Evolutionary conservation across 139 green algal species (phyloP), one percentile per base, ranked within the genome.

Genomic region (Zygnema circumcarinatum): DNA sequence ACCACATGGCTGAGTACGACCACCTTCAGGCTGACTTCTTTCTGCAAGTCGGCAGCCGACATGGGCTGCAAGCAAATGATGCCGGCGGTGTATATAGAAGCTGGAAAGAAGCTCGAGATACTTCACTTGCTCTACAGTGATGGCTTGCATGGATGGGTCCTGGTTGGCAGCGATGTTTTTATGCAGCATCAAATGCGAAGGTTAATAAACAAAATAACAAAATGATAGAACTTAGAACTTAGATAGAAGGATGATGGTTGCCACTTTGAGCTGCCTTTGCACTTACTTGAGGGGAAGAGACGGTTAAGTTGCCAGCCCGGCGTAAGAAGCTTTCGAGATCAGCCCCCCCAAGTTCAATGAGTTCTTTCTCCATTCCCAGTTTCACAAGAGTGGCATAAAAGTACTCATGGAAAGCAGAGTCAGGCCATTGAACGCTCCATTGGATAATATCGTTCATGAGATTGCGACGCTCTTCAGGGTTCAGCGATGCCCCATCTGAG

Each of bases 271-370:
- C n/a, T n/a, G n/a, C n/a, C n/a, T n/a, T n/a, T n/a, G n/a, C n/a
- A n/a, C n/a, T n/a, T n/a, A n/a, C n/a, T n/a, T n/a, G n/a, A n/a
- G n/a, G n/a, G n/a, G n/a, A n/a, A n/a, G n/a, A n/a, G n/a, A n/a
- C n/a, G n/a, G n/a, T n/a, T n/a, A n/a, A 88, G 69, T 32, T 87
- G 21, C 85, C 85, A 21, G 79, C 85, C 1, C 32, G 41, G 1
- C 85, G 1, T 25, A 90, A 53, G 76, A 90, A 90, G 31, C 40
- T 20, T 73, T 90, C 85, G 0, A 90, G 38, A 36, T 90, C 85
- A 35, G 76, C 56, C 0, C 76, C 78, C 25, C 52, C 32, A 7
- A 90, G 38, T 1, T 85, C 52, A 21, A 90, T 11, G 29, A 90
- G 62, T 69, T 79, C 35, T 35, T 56, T 36, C 41, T 90, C 85